Evolutionary conservation across 2,329 filamentous ascomycete genomes (phyloP), one percentile per base, ranked within the genome.

Genomic region (Microcyclospora tardicrescens): DNA sequence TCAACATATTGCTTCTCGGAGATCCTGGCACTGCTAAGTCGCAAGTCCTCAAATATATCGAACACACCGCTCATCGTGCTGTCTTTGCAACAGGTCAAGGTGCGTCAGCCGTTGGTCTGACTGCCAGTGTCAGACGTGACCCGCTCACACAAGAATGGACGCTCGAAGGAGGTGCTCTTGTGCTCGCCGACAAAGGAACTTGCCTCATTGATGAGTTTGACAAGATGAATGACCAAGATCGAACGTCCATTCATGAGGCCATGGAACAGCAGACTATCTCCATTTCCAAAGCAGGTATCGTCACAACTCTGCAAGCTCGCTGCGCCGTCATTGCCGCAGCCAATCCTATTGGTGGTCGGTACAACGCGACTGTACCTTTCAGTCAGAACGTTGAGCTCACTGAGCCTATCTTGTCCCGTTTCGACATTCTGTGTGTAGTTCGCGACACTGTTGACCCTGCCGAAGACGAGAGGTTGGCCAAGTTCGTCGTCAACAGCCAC

Each of bases 211-310:
- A 98, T 54, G 91, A 98, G 63, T 98, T 98, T 54, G 91, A 98
- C 73, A 98, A 98, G 72, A 98, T 98, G 91, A 96, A 96, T 60
- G 91, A 98, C 59, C 86, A 96, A 58, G 91, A 98, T 61, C 78
- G 91, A 48, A 96, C 91, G 1, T 94, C 86, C 6, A 98, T 98
- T 51, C 91, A 98, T 72, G 91, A 98, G 69, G 91, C 91, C 43
- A 98, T 98, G 91, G 91, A 98, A 63, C 91, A 98, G 63, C 91
- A 98, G 65, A 98, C 91, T 1, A 98, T 98, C 50, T 96, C 89
- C 44, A 98, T 98, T 56, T 94, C 86, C 47, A 98, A 98, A 61
- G 91, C 91, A 1, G 91, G 91, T 63, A 98, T 98, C 44, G 91
- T 98, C 33, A 98, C 91, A 1, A 96, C 91, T 0, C 71, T 98